Conservation (phyloP, 768 basidiomycete species). For the Xerocomus brunneocitrinus region DNA sequence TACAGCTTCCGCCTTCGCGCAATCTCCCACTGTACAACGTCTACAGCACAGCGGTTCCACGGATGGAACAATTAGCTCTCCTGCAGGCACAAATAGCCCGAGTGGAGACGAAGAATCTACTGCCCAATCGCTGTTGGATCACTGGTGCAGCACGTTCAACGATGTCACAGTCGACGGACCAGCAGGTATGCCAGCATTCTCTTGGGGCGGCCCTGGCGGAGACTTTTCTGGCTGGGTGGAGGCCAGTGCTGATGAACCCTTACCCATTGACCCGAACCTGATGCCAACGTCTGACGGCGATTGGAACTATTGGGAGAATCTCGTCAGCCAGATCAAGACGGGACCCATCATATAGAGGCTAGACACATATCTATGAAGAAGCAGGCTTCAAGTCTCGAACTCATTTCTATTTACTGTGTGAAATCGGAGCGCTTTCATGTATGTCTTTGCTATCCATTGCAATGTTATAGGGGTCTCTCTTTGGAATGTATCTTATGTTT, state of each 20-base stretch:
- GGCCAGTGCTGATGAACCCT: constrained; percentile 33
- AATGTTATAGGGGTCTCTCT: background rate
- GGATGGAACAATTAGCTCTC: constrained; percentile 50
- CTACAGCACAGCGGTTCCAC: constrained; percentile 43
- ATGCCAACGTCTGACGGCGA: constrained; percentile 58
- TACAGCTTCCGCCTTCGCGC: constrained; percentile 26
- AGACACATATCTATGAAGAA: constrained; percentile 5
- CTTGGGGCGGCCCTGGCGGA: constrained; percentile 57
- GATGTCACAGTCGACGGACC: constrained; percentile 54
- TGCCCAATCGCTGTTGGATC: constrained; percentile 75
- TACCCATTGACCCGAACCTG: constrained; percentile 41
- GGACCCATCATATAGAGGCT: constrained; percentile 30
- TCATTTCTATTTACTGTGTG: constrained; percentile 6
- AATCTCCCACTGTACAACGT: constrained; percentile 55
- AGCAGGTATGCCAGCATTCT: constrained; percentile 42
- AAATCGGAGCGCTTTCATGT: constrained; percentile 5
- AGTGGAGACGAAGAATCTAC: constrained; percentile 67
- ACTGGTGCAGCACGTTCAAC: constrained; percentile 81
- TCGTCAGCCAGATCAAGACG: constrained; percentile 54
- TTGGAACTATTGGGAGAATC: constrained; percentile 77
- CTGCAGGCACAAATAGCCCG: constrained; percentile 66
- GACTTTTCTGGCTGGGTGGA: constrained; percentile 61
- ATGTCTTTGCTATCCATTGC: constrained; percentile 3
- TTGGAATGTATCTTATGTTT: background rate
- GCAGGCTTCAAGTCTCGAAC: constrained; percentile 4